phyloP scores from a whole-genome alignment of 139 green algal species.

The Chlamydomonas sphaeroides region DNA sequence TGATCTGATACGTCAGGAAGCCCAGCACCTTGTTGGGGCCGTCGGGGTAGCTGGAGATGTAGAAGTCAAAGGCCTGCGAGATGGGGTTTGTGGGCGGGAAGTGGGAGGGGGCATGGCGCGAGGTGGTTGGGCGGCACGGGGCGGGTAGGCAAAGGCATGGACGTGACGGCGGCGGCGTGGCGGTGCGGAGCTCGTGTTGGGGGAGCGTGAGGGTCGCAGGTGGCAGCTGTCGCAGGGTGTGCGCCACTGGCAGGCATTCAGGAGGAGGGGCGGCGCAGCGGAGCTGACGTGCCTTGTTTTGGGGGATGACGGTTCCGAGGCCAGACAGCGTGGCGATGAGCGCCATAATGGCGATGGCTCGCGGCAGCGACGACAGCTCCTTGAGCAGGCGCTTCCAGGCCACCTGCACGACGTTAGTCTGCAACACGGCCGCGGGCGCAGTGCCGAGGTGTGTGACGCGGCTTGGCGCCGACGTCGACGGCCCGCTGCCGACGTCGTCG shows the following conservation, averaged over 20 bases:
- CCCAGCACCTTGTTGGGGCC: slow-evolving; percentile 74
- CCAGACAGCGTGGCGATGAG: slow-evolving; percentile 85
- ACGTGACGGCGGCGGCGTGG: too few species aligned
- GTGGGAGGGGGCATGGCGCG: too few species aligned
- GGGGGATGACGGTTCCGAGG: slow-evolving; percentile 93
- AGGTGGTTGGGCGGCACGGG: too few species aligned
- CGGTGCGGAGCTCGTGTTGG: too few species aligned
- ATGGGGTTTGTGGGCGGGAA: too few species aligned
- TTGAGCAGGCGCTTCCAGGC: slow-evolving; percentile 49
- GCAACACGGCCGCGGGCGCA: not conserved
- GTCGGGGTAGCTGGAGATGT: slow-evolving; percentile 72
- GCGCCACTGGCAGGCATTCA: too few species aligned
- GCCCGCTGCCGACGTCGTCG: not conserved
- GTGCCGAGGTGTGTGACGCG: not conserved
- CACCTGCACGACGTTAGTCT: slow-evolving; percentile 20
- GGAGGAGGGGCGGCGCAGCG: too few species aligned
- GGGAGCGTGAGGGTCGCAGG: too few species aligned
- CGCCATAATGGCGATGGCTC: slow-evolving; percentile 90
- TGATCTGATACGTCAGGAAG: slow-evolving; percentile 80
- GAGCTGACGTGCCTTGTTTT: slow-evolving; percentile 89
- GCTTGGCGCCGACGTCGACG: not conserved
- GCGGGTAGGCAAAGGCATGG: too few species aligned
- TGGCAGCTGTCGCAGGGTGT: too few species aligned
- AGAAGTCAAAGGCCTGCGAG: slow-evolving; percentile 71
- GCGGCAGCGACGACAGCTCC: slow-evolving; percentile 85